These are phyloP conservation scores for Capsella bursapastoris DNA, from an alignment of 345 rosid species.

Conservation along the genomic window DNA sequence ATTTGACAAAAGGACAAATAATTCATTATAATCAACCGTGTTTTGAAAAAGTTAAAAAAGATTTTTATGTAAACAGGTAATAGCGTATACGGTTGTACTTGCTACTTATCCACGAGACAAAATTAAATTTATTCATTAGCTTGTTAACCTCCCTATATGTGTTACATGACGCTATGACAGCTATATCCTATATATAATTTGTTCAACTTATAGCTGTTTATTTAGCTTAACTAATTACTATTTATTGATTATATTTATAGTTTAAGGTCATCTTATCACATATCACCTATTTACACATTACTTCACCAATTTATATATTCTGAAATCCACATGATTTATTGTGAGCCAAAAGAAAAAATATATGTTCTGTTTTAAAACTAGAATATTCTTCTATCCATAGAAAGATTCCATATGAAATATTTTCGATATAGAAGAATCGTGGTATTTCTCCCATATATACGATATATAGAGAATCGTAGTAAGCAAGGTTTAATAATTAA, in stretches of 20 bases:
- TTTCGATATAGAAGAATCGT: slow-evolving; percentile 7
- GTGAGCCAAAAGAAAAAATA: too few relatives aligned
- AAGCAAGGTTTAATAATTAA: background rate
- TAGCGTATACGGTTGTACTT: slow-evolving; percentile 33
- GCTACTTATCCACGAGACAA: slow-evolving; percentile 26
- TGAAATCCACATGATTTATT: slow-evolving; percentile 10
- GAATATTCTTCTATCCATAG: slow-evolving; percentile 9
- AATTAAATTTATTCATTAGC: slow-evolving; percentile 13
- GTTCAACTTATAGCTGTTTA: slow-evolving; percentile 24
- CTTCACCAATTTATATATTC: background rate
- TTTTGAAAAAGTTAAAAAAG: slow-evolving; percentile 10
- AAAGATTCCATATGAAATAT: slow-evolving; percentile 3
- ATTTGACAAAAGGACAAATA: background rate
- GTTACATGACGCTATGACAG: slow-evolving; percentile 35
- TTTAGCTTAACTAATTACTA: background rate
- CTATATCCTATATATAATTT: slow-evolving; percentile 10
- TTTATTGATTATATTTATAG: too few relatives aligned
- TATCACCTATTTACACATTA: background rate
- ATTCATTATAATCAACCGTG: slow-evolving; percentile 11
- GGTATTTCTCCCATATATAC: background rate
- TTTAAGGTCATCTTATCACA: background rate
- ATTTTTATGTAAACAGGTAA: slow-evolving; percentile 18
- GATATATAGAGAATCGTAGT: background rate
- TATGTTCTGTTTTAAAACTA: slow-evolving; percentile 1
- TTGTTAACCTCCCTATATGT: slow-evolving; percentile 9